Conservation (phyloP, 371 early-diverging fungal genomes). For the Actinomortierella wolfii region DNA sequence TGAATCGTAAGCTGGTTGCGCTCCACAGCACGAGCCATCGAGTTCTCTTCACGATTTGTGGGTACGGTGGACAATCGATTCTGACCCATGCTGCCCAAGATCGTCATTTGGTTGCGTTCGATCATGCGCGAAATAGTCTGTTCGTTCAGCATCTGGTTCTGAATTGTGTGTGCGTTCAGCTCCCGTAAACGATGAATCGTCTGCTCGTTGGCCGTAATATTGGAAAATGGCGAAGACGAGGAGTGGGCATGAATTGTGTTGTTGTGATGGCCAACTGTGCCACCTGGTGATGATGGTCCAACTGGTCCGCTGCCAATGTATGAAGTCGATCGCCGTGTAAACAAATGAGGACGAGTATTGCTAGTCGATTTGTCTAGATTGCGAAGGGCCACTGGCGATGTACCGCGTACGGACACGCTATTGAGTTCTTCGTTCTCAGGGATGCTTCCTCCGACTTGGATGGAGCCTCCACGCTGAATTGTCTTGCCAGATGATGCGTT, state of each 20-base stretch:
- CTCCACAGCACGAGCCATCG: constrained; percentile 65
- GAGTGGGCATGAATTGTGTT: too few relatives aligned
- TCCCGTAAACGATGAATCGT: constrained; percentile 51
- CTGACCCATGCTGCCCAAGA: constrained; percentile 50
- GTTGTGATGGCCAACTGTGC: too few relatives aligned
- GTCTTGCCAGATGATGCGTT: constrained; percentile 5
- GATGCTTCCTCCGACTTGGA: too few relatives aligned
- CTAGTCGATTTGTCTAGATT: too few relatives aligned
- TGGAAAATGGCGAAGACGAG: too few relatives aligned
- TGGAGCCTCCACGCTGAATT: too few relatives aligned
- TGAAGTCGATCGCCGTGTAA: too few relatives aligned
- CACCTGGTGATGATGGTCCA: too few relatives aligned
- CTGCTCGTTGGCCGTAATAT: constrained; percentile 36
- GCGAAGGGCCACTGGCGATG: not conserved
- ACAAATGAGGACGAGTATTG: too few relatives aligned
- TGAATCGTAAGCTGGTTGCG: constrained; percentile 74
- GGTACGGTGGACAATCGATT: constrained; percentile 41
- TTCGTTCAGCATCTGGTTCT: constrained; percentile 59
- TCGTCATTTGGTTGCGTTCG: constrained; percentile 63
- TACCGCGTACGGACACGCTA: not conserved
- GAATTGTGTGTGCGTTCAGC: constrained; percentile 49
- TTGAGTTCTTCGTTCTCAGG: constrained; percentile 16
- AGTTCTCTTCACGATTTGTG: constrained; percentile 55
- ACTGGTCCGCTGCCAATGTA: too few relatives aligned
- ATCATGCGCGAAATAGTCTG: constrained; percentile 70